phyloP scores from a whole-genome alignment of 495 filamentous ascomycete genomes.

The Penicillium odoratum region DNA sequence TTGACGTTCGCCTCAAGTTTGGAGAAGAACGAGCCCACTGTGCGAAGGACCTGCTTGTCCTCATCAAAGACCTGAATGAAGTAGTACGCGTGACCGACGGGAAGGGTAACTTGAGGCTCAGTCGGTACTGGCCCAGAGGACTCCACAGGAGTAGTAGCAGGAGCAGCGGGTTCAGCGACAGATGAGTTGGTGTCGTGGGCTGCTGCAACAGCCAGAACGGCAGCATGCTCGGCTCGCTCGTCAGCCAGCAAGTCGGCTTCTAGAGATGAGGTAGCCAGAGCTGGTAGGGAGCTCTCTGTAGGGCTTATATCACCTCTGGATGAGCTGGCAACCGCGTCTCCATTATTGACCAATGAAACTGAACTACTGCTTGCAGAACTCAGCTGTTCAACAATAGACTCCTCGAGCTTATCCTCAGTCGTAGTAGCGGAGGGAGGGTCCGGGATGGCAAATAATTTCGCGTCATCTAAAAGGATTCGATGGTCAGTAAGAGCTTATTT shows the following conservation, averaged over 20 bases:
- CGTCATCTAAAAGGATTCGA: slow-evolving; percentile 28
- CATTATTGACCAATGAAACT: slow-evolving; percentile 17
- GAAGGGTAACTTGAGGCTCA: slow-evolving; percentile 22
- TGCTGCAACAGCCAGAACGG: slow-evolving; percentile 26
- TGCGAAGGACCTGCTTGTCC: slow-evolving; percentile 45
- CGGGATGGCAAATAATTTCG: slow-evolving; percentile 45
- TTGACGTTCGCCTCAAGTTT: slow-evolving; percentile 47
- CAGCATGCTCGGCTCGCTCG: slow-evolving; percentile 23
- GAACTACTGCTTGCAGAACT: slow-evolving; percentile 26
- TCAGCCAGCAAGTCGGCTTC: slow-evolving; percentile 14
- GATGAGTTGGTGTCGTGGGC: slow-evolving; percentile 18
- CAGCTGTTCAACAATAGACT: slow-evolving; percentile 31
- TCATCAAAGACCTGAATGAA: slow-evolving; percentile 54
- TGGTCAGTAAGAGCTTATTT: slow-evolving; percentile 4
- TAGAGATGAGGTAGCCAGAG: slow-evolving; percentile 11
- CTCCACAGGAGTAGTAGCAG: not conserved
- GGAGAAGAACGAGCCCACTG: slow-evolving; percentile 55
- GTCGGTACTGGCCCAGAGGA: not conserved
- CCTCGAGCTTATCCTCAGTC: slow-evolving; percentile 38
- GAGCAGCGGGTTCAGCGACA: not conserved
- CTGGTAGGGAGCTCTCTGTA: slow-evolving; percentile 3
- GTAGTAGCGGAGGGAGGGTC: slow-evolving; percentile 32
- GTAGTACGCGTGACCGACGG: slow-evolving; percentile 46
- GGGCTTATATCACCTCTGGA: slow-evolving; percentile 18
- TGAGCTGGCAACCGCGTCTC: slow-evolving; percentile 36